Base-by-base conservation (phyloP, 2,329 filamentous ascomycete species). In the Cladorrhinum sp. region DNA sequence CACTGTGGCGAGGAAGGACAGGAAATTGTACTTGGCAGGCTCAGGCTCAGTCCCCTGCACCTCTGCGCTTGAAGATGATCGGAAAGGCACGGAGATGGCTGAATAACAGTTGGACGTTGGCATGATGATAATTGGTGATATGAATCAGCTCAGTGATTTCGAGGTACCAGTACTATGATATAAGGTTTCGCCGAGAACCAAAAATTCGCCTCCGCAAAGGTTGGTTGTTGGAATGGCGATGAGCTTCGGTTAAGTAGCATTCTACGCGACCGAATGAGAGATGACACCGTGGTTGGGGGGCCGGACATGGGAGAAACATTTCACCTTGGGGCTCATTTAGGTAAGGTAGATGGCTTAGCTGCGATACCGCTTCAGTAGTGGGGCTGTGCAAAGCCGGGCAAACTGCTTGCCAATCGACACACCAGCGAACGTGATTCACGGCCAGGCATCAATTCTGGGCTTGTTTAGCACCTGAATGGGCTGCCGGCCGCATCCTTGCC, bases 31-130 rank as follows among this genome's bases (percentile, higher is more conserved):
- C 48, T 50, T 50, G 48, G n/a, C 48, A 50, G 48, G 48, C 20
- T 50, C 48, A 50, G 48, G 48, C 48, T 50, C 48, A 20, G 48
- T 50, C 48, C 48, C 48, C 48, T 50, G 48, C 48, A 50, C 48
- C 48, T 50, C 48, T 50, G 48, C 48, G 48, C 48, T 23, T 50
- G 48, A 20, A 50, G 48, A 50, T 20, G 23, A 50, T 18, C 23
- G 48, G 18, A 50, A 20, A 22, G 18, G 48, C 18, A 23, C 18
- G 48, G 23, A 18, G 48, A 50, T 23, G 48, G 48, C n/a, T 50
- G 18, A 50, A 50, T 20, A 10, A 50, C 23, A 50, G 48, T 18
- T 23, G 22, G 23, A 50, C 13, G 48, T 50, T 50, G 18, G 23
- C 48, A 50, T 50, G 23, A 50, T 50, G 48, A 22, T 23, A 23